Evolutionary conservation across 1,139 yeast genomes (phyloP), one percentile per base, ranked within the genome.

Genomic region (Scheffersomyces quercinus): DNA sequence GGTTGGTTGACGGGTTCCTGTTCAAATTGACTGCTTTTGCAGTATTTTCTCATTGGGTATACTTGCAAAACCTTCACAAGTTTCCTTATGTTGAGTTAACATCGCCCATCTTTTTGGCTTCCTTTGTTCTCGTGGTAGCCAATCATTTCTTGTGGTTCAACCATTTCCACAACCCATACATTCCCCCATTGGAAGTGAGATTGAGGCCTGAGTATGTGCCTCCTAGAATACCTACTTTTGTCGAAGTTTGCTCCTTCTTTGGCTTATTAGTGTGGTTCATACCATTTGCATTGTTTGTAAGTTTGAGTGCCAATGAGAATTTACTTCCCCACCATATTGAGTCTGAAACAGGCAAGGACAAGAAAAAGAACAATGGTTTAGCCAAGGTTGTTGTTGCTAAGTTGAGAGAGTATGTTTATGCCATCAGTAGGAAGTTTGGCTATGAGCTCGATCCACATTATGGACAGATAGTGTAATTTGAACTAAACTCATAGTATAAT

Each of bases 201-300:
- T 68, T 81, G 48, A 73, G 71, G 49, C 81, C 84, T 0, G 77
- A 75, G 43, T 85, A 83, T 55, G 68, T 66, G 16, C 81, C 88
- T 28, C 87, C 86, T n/a, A 78, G 79, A 41, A 79, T 88, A 47
- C 95, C 96, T 1, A 74, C 86, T 6, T 93, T 93, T 59, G 73
- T 90, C 1, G 97, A 95, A 60, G 88, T 93, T 3, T 88, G 97
- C 26, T 86, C 97, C 4, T 93, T 93, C 64, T 90, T 95, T 59
- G 99, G 97, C 1, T 70, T 93, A 36, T 85, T 95, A 55, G 85
- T 93, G 11, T 93, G 99, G 99, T 76, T 91, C 48, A 79, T 93
- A 36, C 99, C 99, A 29, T 90, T 93, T 65, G 84, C 97, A 2
- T 73, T 95, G 49, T 91, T 95, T 65, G 93, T 95, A 26, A 86